Conservation (phyloP, 345 rosid genomes). For the thale cress (Arabidopsis thaliana) region TAIR10.1 NC_003075.7:1171001-1171500, state of each 20-base stretch:
- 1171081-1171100: conserved; percentile 3
- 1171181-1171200: conserved; percentile 80
- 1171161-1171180: conserved; percentile 90
- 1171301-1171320: background rate
- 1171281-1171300: conserved; percentile 27
- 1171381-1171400: conserved; percentile 6
- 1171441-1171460: conserved; percentile 6
- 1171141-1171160: conserved; percentile 98
- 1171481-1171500: background rate
- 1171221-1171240: conserved; percentile 83
- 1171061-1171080: conserved; percentile 30
- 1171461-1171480: conserved; percentile 20
- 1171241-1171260: conserved; percentile 17
- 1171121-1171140: conserved; percentile 87
- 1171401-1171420: conserved; percentile 21
- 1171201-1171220: conserved; percentile 90
- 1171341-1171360: background rate
- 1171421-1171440: conserved; percentile 15
- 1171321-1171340: conserved; percentile 9
- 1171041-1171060: conserved; percentile 9
- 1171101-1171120: conserved; percentile 59
- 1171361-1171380: conserved; percentile 7
- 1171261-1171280: conserved; percentile 15
- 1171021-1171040: conserved; percentile 10
- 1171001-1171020: conserved; percentile 11